Evolutionary conservation across 768 basidiomycete genomes (phyloP).

Genomic region (Termitomyces sp.): DNA sequence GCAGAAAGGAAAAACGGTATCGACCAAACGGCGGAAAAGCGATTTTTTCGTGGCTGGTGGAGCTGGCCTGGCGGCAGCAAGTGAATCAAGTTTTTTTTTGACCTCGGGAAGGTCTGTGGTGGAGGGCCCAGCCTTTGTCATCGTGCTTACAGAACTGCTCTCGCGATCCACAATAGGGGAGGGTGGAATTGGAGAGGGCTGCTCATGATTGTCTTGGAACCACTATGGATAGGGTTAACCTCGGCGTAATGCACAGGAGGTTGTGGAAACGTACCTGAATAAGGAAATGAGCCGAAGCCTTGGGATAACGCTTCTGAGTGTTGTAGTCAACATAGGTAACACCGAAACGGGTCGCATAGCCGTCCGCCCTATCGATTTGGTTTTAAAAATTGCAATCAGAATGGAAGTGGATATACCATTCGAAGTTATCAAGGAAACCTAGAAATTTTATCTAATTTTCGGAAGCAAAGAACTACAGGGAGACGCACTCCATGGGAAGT

Average conservation of each 20-base stretch:
- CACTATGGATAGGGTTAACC: conserved; percentile 22
- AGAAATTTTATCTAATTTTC: not conserved
- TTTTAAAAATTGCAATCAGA: not conserved
- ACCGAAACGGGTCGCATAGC: conserved; percentile 64
- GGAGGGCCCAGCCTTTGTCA: not conserved
- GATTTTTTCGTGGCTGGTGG: not conserved
- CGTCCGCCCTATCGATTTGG: conserved; percentile 45
- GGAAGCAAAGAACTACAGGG: not conserved
- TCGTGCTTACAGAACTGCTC: not conserved
- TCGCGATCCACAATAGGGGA: not conserved
- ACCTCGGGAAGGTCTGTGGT: not conserved
- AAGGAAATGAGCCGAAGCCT: conserved; percentile 55
- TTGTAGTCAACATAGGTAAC: conserved; percentile 68
- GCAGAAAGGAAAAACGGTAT: conserved; percentile 4
- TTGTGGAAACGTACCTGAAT: conserved; percentile 34
- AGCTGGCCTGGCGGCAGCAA: not conserved
- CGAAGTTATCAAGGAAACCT: conserved; percentile 70
- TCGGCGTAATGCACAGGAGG: not conserved
- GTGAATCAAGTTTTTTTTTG: not conserved
- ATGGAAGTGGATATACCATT: conserved; percentile 37
- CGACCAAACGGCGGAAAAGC: not conserved
- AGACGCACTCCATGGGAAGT: conserved; percentile 63
- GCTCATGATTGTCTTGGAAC: conserved; percentile 27
- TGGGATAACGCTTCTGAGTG: conserved; percentile 62
- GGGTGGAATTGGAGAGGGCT: conserved; percentile 2